Base-by-base conservation (phyloP, 2,329 filamentous ascomycete genomes). In the Venturia asperata region DNA sequence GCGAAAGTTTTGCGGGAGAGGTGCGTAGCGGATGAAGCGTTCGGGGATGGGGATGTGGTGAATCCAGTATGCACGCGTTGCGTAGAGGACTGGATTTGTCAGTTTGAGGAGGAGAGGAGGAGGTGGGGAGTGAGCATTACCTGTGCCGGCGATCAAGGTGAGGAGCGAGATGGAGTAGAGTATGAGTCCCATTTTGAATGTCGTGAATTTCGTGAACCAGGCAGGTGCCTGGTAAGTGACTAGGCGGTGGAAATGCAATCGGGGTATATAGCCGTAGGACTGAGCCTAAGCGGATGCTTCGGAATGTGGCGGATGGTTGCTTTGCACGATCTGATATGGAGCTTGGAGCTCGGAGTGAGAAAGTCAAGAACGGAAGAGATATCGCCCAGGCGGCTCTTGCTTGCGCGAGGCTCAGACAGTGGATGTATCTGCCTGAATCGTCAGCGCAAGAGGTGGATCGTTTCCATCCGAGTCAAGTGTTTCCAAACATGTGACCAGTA, bases 11-110 rank as follows among this genome's bases (percentile, higher is more conserved):
- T 82, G 82, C 0, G 91, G 90, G 0, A 97, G 84, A 41, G 85
- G 88, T 63, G 87, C 82, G 80, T 97, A 97, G 71, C 91, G 77
- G 68, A 78, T 75, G 47, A 83, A 79, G 66, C 79, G 68, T 72
- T 80, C 81, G 62, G 83, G 81, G 39, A 87, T 80, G 39, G 74
- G 72, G 65, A 88, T 86, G 60, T 96, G 77, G 69, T 84, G 80
- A 65, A 84, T 87, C 94, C 94, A 97, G 78, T 82, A 82, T 65
- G 82, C 76, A 70, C 93, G 91, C 66, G 90, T 93, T 70, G 94
- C 79, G 82, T 92, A 96, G 71, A 94, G 86, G 64, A 65, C 34
- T 47, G 62, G 61, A 37, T 11, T 45, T 47, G 27, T 60, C 34
- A 64, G 30, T 56, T 61, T n/a, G n/a, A n/a, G n/a, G 58, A 63